Evolutionary conservation across 2,329 filamentous ascomycete species (phyloP), one percentile per base, ranked within the genome.

Genomic region (Tolypocladium tropicale): DNA sequence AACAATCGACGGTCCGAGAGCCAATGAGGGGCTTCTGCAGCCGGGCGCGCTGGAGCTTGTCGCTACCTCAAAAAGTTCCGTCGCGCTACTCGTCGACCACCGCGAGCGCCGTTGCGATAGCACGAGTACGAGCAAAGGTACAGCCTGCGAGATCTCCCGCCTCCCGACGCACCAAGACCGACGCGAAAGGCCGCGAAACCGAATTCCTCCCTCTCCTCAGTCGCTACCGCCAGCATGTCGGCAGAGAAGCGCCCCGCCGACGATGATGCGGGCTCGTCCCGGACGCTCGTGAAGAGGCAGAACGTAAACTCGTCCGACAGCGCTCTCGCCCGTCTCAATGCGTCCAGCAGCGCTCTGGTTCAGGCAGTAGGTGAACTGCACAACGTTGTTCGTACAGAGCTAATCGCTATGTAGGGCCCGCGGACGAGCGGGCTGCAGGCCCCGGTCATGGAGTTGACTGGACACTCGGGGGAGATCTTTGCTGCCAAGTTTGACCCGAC

Each of bases 221-320:
- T 43, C 30, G 41, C 50, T 3, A 3, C 18, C 49, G 36, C 39
- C 64, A 68, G n/a, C 58, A 96, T 96, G 92, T 90, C 91, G 36
- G 82, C 88, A 60, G 92, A 95, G 74, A 97, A 99, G 76, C 84
- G 94, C 68, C 88, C 91, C 58, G 91, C 92, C n/a, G 85, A 89
- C 59, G 87, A 88, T 63, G 88, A 89, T 58, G 93, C 93, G 63
- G 83, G 86, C 65, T 84, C 84, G 28, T 84, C 85, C 52, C 89
- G 95, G 72, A 80, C 93, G 63, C 83, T 91, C 41, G 87, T 97
- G 59, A 99, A 97, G 78, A 82, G 93, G 69, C 91, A 93, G 70
- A 95, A 94, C 69, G 72, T 84, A 49, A 71, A 77, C 60, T 72
- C 68, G 25, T 76, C 74, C 18, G 74, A 71, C 58, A 74, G 76